A percentile compares a stretch with the other conserved stretches of the same genome.
Conservation (phyloP, 768 basidiomycete genomes). For the Collybiopsis luxurians region DNA sequence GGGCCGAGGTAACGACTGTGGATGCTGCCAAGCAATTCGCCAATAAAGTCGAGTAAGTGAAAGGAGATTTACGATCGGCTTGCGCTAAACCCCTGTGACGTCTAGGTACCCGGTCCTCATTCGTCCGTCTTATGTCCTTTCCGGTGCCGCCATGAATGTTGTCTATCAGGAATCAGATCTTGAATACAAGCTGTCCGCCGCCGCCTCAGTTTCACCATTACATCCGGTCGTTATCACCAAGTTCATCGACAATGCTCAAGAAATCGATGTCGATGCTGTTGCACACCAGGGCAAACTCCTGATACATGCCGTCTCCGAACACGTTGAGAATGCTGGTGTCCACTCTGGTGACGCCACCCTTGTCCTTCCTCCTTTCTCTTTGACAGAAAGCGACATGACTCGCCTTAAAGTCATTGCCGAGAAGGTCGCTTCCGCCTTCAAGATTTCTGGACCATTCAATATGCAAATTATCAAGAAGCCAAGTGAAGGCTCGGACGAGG, state of each 20-base stretch:
- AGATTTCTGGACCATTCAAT: slow-evolving; percentile 98
- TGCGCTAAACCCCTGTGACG: slow-evolving; percentile 7
- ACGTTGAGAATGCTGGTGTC: slow-evolving; percentile 97
- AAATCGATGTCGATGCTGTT: slow-evolving; percentile 97
- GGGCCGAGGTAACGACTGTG: slow-evolving; percentile 87
- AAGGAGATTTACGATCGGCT: background rate
- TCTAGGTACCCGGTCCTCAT: slow-evolving; percentile 92
- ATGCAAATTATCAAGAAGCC: slow-evolving; percentile 97
- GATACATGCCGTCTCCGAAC: slow-evolving; percentile 95
- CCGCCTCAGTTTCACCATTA: slow-evolving; percentile 92
- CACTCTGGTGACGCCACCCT: slow-evolving; percentile 99
- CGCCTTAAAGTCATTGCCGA: slow-evolving; percentile 92
- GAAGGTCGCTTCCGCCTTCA: slow-evolving; percentile 92
- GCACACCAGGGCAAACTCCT: slow-evolving; percentile 90
- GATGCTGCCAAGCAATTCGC: slow-evolving; percentile 93
- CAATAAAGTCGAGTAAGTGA: slow-evolving; percentile 69
- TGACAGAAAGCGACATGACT: slow-evolving; percentile 70
- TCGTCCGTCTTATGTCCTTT: slow-evolving; percentile 97
- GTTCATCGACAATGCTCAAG: slow-evolving; percentile 97
- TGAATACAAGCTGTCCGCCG: slow-evolving; percentile 94
- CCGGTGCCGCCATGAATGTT: slow-evolving; percentile 99
- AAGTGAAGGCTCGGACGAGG: slow-evolving; percentile 44
- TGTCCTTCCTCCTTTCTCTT: slow-evolving; percentile 91
- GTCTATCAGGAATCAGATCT: slow-evolving; percentile 88
- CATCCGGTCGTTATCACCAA: slow-evolving; percentile 99